Conservation (phyloP, 345 rosid genomes). For the Bretschneidera sinensis region DNA sequence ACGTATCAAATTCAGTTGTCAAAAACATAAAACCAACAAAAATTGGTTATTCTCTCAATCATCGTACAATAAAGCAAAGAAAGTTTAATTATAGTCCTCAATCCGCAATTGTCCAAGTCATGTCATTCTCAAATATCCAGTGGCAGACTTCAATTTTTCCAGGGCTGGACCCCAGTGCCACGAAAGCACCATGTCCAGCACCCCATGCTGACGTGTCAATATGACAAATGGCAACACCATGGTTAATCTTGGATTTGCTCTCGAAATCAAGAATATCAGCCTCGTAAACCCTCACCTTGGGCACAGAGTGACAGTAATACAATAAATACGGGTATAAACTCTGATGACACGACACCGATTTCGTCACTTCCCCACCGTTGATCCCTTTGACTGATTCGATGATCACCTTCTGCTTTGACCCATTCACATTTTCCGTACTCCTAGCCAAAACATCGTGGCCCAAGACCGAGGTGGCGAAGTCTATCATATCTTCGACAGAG, state of each 20-base stretch:
- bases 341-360: conserved; percentile 77
- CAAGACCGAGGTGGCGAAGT: conserved; percentile 45
- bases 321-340: conserved; percentile 64
- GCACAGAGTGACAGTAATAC: conserved; percentile 76
- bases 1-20: too few relatives aligned
- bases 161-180: conserved; percentile 53
- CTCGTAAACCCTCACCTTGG: conserved; percentile 60
- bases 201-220: conserved; percentile 72
- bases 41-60: too few relatives aligned
- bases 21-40: too few relatives aligned
- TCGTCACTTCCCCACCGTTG: conserved; percentile 50
- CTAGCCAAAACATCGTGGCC: conserved; percentile 39
- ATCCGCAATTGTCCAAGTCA: conserved; percentile 59
- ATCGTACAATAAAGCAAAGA: too few relatives aligned
- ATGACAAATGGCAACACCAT: conserved; percentile 69
- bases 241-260: conserved; percentile 37
- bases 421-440: conserved; percentile 40
- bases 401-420: conserved; percentile 38
- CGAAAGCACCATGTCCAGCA: conserved; percentile 59
- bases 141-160: conserved; percentile 72
- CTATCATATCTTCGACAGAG: conserved; percentile 68
- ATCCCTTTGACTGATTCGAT: conserved; percentile 48
- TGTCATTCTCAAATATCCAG: conserved; percentile 74
- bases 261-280: conserved; percentile 45
- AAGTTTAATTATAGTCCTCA: too few relatives aligned